phyloP scores from a whole-genome alignment of 768 basidiomycete genomes.

The Podaxis rugospora region DNA sequence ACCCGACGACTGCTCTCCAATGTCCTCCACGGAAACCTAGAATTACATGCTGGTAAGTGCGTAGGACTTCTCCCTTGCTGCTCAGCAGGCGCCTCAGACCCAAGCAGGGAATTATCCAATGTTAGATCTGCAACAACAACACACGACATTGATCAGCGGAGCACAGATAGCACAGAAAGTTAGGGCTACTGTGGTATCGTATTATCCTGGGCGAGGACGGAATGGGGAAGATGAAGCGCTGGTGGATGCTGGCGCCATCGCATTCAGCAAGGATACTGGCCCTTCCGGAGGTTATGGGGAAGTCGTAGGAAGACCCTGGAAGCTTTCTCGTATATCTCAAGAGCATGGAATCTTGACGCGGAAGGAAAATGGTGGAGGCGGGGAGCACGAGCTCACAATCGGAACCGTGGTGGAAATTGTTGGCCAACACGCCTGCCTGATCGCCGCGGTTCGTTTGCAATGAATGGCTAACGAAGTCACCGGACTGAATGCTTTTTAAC shows the following conservation, averaged over 20 bases:
- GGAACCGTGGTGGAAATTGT: constrained; percentile 69
- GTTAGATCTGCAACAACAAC: constrained; percentile 79
- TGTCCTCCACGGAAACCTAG: constrained; percentile 56
- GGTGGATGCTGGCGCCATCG: constrained; percentile 79
- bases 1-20: constrained; percentile 38
- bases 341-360: constrained; percentile 74
- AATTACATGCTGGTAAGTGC: constrained; percentile 67
- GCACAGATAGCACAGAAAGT: constrained; percentile 62
- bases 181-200: constrained; percentile 71
- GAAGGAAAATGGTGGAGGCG: constrained; percentile 15
- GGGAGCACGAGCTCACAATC: constrained; percentile 35
- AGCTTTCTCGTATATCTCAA: constrained; percentile 61
- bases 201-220: constrained; percentile 65
- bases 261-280: constrained; percentile 85
- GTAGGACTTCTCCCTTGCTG: background rate
- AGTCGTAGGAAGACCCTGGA: constrained; percentile 62
- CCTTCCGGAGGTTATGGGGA: constrained; percentile 69
- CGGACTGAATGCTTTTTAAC: background rate
- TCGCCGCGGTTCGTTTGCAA: constrained; percentile 46
- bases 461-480: background rate
- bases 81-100: background rate
- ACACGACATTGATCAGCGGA: constrained; percentile 61
- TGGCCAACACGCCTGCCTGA: constrained; percentile 85
- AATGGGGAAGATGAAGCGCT: constrained; percentile 68
- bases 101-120: constrained; percentile 71